Conservation (phyloP, 2,329 filamentous ascomycete genomes). For the Penicillium sp. region DNA sequence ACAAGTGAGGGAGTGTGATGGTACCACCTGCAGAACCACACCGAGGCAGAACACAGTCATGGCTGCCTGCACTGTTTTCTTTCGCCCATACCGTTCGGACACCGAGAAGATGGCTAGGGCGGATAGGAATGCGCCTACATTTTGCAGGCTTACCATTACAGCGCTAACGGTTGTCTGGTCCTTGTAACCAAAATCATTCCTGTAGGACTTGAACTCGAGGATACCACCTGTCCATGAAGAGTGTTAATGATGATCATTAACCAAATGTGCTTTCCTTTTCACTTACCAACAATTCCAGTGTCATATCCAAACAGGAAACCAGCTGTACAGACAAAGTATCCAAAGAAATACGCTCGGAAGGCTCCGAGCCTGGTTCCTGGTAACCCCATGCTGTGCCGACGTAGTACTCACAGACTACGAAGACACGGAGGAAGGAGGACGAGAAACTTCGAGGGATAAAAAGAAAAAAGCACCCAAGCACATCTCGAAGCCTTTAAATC, state of each 20-base stretch:
- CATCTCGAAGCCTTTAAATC: conserved; percentile 4
- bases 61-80: conserved; percentile 44
- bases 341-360: conserved; percentile 25
- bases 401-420: not conserved
- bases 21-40: conserved; percentile 47
- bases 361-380: conserved; percentile 21
- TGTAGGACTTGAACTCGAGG: conserved; percentile 44
- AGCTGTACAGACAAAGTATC: conserved; percentile 28
- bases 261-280: too few relatives aligned
- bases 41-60: conserved; percentile 41
- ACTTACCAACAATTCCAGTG: conserved; percentile 33
- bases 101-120: conserved; percentile 49
- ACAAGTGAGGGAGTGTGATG: conserved; percentile 45
- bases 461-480: not conserved
- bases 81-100: conserved; percentile 46
- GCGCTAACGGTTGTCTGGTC: conserved; percentile 45
- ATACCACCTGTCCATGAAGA: conserved; percentile 35
- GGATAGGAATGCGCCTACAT: conserved; percentile 54
- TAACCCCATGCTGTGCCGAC: not conserved
- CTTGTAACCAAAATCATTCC: conserved; percentile 43
- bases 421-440: not conserved
- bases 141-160: conserved; percentile 50
- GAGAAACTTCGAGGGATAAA: not conserved
- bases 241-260: not conserved
- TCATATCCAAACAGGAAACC: conserved; percentile 35